Conservation (phyloP, 306 rosid species). For the Macrotyloma uniflorum region DNA sequence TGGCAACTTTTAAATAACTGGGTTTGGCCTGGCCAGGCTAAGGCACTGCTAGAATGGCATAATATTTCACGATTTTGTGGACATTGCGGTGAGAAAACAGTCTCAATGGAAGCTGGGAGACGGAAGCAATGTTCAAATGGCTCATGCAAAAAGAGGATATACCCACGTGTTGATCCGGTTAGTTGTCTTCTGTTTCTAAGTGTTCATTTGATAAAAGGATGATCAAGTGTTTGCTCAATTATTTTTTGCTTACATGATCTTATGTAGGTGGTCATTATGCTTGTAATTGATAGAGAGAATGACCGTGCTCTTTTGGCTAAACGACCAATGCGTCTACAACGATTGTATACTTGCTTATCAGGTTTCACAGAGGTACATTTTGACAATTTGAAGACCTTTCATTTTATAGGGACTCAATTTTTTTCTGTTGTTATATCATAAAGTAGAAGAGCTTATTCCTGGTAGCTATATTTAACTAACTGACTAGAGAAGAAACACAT, state of each 20-base stretch:
- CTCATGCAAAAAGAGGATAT: constrained; percentile 72
- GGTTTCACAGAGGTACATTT: constrained; percentile 83
- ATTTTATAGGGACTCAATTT: constrained; percentile 18
- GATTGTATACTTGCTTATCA: constrained; percentile 88
- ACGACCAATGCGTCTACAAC: constrained; percentile 60
- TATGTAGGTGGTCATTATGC: constrained; percentile 87
- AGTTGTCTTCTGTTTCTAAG: constrained; percentile 25
- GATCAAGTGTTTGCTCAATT: constrained; percentile 24
- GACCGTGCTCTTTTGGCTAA: constrained; percentile 72
- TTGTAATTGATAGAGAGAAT: constrained; percentile 82
- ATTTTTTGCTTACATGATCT: constrained; percentile 29
- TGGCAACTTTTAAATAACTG: constrained; percentile 18
- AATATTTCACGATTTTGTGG: constrained; percentile 77
- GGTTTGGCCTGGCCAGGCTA: constrained; percentile 65
- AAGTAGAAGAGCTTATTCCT: constrained; percentile 6
- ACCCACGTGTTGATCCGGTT: constrained; percentile 95
- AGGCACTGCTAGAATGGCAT: constrained; percentile 92
- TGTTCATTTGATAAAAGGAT: constrained; percentile 30
- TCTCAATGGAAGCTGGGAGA: constrained; percentile 77
- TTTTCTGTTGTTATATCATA: constrained; percentile 3
- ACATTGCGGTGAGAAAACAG: constrained; percentile 78
- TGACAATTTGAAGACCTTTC: constrained; percentile 31
- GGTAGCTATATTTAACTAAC: neutral
- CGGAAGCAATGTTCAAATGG: constrained; percentile 81
- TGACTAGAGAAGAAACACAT: constrained; percentile 2